Base-by-base conservation (phyloP, 768 basidiomycete species). In the Mycena leptocephala region DNA sequence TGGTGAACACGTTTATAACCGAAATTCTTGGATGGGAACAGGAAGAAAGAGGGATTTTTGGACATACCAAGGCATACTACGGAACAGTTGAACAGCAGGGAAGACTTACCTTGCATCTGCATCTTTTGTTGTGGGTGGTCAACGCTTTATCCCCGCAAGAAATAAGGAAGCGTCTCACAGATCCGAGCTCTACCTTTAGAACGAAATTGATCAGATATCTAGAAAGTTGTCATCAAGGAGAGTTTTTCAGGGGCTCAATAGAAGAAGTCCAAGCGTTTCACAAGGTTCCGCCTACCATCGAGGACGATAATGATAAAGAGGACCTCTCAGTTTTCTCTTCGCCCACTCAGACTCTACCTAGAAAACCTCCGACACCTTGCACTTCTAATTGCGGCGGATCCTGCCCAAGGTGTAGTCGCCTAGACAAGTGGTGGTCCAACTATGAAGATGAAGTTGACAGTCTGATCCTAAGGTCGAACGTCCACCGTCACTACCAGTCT, bases 11-110 rank as follows among this genome's bases (percentile, higher is more conserved):
- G 3, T 83, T 85, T 69, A 80, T 86, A 10, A 78, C 77, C 30
- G 72, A 83, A 70, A 67, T 84, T 28, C 33, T 82, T 46, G 73
- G 83, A 14, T 56, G 79, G 61, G 78, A 75, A 56, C 33, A 35
- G 11, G n/a, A 56, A 0, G 33, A 78, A 18, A 3, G 43, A 0
- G 84, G 84, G 1, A 10, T 84, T 6, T 86, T 77, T 74, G 84
- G 86, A 5, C 22, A 78, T 0, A 82, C 84, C 13, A 14, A 65
- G 1, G 84, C 79, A 0, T 86, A 85, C 74, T 84, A 83, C 80
- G 82, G 83, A 11, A 81, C 78, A 2, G 81, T 86, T 59, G 87
- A 87, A 69, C 81, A 84, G 72, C 86, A 88, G 77, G 86, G 86
- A 0, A 58, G 82, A 7, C 67, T 86, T 0, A 86, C 85, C 0